phyloP scores from a whole-genome alignment of 192 early-diverging fungal species.

The Coemansia sp. region DNA sequence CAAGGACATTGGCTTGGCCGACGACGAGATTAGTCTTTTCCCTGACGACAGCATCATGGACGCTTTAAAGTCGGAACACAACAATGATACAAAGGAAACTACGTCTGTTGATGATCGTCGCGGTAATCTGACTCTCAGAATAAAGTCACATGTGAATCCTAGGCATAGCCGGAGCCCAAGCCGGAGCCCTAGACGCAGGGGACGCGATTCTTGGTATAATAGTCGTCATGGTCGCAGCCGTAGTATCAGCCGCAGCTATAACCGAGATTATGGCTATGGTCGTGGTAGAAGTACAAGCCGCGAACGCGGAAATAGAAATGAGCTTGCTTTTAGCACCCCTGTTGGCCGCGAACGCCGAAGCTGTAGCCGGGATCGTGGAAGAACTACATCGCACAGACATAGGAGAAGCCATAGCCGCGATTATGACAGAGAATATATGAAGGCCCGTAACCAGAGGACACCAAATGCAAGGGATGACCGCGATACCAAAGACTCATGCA shows the following conservation, averaged over 20 bases:
- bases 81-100: background rate
- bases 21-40: background rate
- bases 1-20: background rate
- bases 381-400: background rate
- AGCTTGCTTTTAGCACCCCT: background rate
- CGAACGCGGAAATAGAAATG: background rate
- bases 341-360: background rate
- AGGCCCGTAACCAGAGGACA: background rate
- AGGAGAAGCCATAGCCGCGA: background rate
- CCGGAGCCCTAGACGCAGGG: background rate
- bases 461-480: background rate
- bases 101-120: background rate
- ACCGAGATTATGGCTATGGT: background rate
- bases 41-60: conserved; percentile 9
- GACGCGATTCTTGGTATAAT: background rate
- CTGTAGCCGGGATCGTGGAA: background rate
- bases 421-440: background rate
- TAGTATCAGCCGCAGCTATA: background rate
- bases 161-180: background rate
- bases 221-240: background rate
- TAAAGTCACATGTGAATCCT: background rate
- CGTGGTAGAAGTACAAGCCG: conserved; percentile 1
- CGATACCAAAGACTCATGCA: background rate
- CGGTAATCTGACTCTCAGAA: background rate
- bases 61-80: background rate